Evolutionary conservation across 1,284 basidiomycete species (phyloP), one percentile per base, ranked within the genome.

Genomic region (Grifola frondosa): DNA sequence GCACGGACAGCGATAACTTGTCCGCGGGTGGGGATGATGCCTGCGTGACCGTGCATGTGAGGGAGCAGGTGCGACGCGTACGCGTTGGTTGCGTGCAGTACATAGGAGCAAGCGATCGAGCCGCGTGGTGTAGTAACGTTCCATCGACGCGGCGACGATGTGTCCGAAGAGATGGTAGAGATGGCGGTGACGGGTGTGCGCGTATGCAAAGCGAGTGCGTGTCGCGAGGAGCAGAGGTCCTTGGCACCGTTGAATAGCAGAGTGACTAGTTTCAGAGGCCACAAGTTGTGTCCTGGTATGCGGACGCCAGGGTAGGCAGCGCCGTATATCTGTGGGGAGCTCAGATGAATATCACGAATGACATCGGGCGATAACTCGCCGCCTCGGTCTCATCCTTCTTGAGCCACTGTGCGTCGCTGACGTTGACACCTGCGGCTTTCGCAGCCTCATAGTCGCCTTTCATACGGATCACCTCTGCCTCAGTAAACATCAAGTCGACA

Each of bases 51-150:
- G 2, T 70, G 58, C 25, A 86, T 58, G 42, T 80, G 74, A 0
- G 83, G 81, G 9, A 91, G 70, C 20, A 76, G 75, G 56, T 87
- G 74, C 1, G 80, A 77, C 1, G 81, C 78, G 45, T 92, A 90
- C 0, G 67, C 90, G 53, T 93, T 92, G 4, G 88, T 91, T 0
- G 88, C 88, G 56, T 93, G 88, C 1, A 93, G 63, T 29, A 93
- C 71, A 45, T 78, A 77, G 10, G 72, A 63, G 50, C 84, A 83
- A 3, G 61, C 26, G 23, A 88, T 58, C 0, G 58, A 35, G 3
- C 88, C 87, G 22, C 85, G 75, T 0, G 78, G 75, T 0, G 88
- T 89, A 4, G 61, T 55, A 2, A 86, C 53, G 1, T 58, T 53
- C 79, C 80, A 86, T 9, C 68, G 63, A 13, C 66, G 65, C 10